These are phyloP conservation scores for Pichia sp. DNA, from an alignment of 1,139 yeast genomes.

Conservation along the genomic window DNA sequence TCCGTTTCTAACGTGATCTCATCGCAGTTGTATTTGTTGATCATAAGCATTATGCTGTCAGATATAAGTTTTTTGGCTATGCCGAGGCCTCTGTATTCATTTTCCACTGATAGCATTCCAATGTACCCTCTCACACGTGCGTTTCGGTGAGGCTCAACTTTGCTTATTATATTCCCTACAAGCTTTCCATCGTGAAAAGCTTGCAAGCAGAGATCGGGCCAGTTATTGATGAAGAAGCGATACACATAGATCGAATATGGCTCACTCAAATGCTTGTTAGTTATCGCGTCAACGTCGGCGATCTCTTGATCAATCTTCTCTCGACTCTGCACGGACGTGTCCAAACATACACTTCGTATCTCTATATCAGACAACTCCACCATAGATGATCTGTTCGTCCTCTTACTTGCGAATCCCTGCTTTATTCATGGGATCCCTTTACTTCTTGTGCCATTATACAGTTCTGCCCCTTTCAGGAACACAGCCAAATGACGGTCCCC, in stretches of 20 bases:
- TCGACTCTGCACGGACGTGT: conserved; percentile 14
- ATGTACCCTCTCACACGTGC: conserved; percentile 80
- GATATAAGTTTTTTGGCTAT: conserved; percentile 72
- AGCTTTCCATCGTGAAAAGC: conserved; percentile 43
- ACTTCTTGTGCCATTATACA: background rate
- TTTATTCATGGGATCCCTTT: background rate
- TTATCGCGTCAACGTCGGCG: conserved; percentile 36
- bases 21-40: conserved; percentile 57
- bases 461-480: background rate
- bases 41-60: conserved; percentile 64
- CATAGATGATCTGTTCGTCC: background rate
- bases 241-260: conserved; percentile 73
- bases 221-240: conserved; percentile 60
- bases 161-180: conserved; percentile 82
- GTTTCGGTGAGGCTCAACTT: conserved; percentile 72
- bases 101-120: conserved; percentile 90
- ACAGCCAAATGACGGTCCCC: background rate
- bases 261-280: conserved; percentile 62
- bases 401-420: background rate
- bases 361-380: conserved; percentile 14
- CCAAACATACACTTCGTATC: conserved; percentile 23
- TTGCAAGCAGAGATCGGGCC: conserved; percentile 60
- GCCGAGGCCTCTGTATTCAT: conserved; percentile 67
- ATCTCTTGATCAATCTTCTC: conserved; percentile 26
- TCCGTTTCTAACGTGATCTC: conserved; percentile 92